phyloP scores from a whole-genome alignment of 2,329 filamentous ascomycete species.

The Fusarium subglutinans region DNA sequence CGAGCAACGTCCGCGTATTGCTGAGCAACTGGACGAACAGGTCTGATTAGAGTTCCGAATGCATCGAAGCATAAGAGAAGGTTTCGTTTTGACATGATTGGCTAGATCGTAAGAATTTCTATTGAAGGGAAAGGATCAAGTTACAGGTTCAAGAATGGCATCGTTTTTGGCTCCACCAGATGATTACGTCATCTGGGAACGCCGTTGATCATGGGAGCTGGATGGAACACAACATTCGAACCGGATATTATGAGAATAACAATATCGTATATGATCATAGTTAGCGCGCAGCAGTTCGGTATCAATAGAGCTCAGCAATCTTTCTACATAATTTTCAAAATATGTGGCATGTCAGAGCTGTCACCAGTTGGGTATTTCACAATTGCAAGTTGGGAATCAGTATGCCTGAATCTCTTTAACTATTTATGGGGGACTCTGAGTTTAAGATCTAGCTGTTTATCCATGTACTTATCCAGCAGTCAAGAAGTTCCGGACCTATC shows the following conservation, averaged over 20 bases:
- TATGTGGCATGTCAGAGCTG: background rate
- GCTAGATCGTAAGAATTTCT: too few species aligned
- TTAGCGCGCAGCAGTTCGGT: accelerated
- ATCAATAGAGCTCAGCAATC: accelerated
- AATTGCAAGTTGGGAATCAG: background rate
- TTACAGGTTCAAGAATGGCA: background rate
- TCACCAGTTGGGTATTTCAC: background rate
- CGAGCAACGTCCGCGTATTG: slow-evolving; percentile 34
- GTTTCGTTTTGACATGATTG: slow-evolving; percentile 45
- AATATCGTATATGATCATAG: too few species aligned
- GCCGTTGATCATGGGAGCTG: background rate
- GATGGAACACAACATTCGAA: background rate
- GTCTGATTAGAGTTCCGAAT: slow-evolving; percentile 27
- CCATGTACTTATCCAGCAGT: background rate
- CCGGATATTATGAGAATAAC: accelerated
- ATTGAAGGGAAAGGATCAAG: background rate
- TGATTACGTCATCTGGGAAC: slow-evolving; percentile 15
- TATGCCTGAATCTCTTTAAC: background rate
- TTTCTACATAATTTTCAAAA: accelerated
- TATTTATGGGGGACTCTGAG: background rate
- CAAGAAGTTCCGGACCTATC: background rate
- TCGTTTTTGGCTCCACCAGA: background rate
- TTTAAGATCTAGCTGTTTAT: background rate
- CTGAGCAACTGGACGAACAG: slow-evolving; percentile 13
- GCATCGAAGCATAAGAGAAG: slow-evolving; percentile 35